phyloP scores from a whole-genome alignment of 805 yeast genomes.

The Yamadazyma kitorensis region DNA sequence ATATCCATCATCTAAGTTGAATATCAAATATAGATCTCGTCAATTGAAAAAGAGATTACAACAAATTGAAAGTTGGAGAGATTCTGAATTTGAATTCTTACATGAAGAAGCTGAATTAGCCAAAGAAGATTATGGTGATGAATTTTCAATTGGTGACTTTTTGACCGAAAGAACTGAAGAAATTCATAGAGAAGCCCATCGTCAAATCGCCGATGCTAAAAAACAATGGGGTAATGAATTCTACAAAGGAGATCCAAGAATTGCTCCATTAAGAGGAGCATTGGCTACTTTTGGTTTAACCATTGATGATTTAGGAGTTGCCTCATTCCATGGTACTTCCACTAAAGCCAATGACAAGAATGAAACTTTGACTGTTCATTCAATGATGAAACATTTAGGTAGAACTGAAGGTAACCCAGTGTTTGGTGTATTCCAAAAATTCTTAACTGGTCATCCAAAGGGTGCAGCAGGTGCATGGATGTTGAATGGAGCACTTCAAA shows the following conservation, averaged over 20 bases:
- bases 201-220: slow-evolving; percentile 86
- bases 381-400: slow-evolving; percentile 93
- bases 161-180: slow-evolving; percentile 83
- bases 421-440: slow-evolving; percentile 97
- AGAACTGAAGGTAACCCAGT: slow-evolving; percentile 98
- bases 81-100: slow-evolving; percentile 68
- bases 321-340: slow-evolving; percentile 99
- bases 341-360: slow-evolving; percentile 98
- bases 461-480: slow-evolving; percentile 99
- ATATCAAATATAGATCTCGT: slow-evolving; percentile 89
- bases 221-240: slow-evolving; percentile 94
- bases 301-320: slow-evolving; percentile 92
- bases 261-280: slow-evolving; percentile 96
- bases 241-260: slow-evolving; percentile 85
- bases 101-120: slow-evolving; percentile 65
- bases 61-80: slow-evolving; percentile 84
- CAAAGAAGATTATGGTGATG: slow-evolving; percentile 50
- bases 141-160: slow-evolving; percentile 47
- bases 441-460: slow-evolving; percentile 99
- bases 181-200: slow-evolving; percentile 76
- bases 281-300: slow-evolving; percentile 91
- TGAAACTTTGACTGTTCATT: slow-evolving; percentile 86
- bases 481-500: slow-evolving; percentile 97
- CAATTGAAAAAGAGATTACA: slow-evolving; percentile 76
- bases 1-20: slow-evolving; percentile 76